These are phyloP conservation scores for Hypomontagnella submonticulosa DNA, from an alignment of 495 filamentous ascomycete species.

Conservation along the genomic window DNA sequence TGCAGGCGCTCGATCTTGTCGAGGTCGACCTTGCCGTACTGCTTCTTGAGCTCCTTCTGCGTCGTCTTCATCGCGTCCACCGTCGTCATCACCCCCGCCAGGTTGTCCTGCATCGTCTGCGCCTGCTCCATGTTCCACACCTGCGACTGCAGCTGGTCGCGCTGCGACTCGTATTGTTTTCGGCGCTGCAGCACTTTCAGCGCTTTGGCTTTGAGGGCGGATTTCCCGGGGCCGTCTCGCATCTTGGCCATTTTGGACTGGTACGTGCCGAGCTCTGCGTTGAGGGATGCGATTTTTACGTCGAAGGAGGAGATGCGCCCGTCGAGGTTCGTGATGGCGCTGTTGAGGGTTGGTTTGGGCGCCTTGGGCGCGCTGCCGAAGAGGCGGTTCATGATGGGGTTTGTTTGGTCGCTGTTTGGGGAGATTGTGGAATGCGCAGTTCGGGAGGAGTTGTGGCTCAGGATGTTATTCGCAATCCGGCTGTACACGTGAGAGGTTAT, in stretches of 20 bases:
- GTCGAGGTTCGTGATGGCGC: conserved; percentile 91
- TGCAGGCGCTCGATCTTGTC: conserved; percentile 98
- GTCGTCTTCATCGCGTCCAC: conserved; percentile 97
- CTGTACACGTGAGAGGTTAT: too few relatives aligned
- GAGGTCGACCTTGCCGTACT: conserved; percentile 96
- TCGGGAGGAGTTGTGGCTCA: neutral
- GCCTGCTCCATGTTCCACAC: conserved; percentile 99
- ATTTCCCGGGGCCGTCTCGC: conserved; percentile 96
- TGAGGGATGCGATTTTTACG: conserved; percentile 91
- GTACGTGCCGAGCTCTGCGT: conserved; percentile 89
- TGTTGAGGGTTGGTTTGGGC: conserved; percentile 90
- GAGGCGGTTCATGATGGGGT: conserved; percentile 85
- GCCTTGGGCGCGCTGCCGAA: conserved; percentile 88
- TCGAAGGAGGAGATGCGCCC: conserved; percentile 88
- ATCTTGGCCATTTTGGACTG: conserved; percentile 90
- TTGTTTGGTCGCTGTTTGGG: neutral
- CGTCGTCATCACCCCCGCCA: conserved; percentile 98
- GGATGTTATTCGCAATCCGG: too few relatives aligned
- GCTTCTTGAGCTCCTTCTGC: conserved; percentile 90
- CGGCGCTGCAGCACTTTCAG: conserved; percentile 96
- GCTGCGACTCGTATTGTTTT: conserved; percentile 93
- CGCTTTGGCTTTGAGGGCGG: conserved; percentile 91
- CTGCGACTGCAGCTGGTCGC: conserved; percentile 93
- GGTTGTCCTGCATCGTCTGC: conserved; percentile 98
- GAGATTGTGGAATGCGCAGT: neutral